Conservation (phyloP, 306 rosid species). For the Hippophae rhamnoides region DNA sequence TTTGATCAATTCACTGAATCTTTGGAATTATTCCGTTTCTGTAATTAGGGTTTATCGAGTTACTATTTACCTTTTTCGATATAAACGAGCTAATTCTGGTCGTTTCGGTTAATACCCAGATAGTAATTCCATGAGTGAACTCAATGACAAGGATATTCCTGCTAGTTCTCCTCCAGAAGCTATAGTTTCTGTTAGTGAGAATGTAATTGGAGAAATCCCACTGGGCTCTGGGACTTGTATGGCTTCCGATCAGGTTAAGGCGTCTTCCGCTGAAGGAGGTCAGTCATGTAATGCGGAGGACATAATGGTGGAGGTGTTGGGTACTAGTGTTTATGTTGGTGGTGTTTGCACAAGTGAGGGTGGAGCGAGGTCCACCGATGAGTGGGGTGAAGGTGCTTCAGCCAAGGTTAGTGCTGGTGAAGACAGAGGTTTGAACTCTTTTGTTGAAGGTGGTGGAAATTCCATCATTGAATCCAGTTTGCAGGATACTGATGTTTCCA, state of each 20-base stretch:
- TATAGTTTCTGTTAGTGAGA: conserved; percentile 27
- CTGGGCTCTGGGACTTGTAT: conserved; percentile 14
- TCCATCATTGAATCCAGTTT: conserved; percentile 9
- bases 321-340: conserved; percentile 67
- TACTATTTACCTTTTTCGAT: background rate
- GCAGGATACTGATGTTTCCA: conserved; percentile 13
- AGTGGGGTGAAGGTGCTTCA: conserved; percentile 18
- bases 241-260: conserved; percentile 26
- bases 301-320: conserved; percentile 68
- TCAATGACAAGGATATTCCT: conserved; percentile 30
- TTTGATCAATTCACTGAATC: conserved; percentile 8
- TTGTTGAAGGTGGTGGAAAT: conserved; percentile 11
- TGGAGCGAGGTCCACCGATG: conserved; percentile 23
- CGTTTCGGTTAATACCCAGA: conserved; percentile 32
- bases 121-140: conserved; percentile 54
- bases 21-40: conserved; percentile 10
- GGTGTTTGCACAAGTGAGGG: conserved; percentile 58
- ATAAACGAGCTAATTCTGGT: background rate
- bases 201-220: conserved; percentile 29
- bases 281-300: conserved; percentile 64
- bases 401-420: conserved; percentile 21
- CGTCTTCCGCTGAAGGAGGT: conserved; percentile 27
- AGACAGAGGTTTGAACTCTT: conserved; percentile 21
- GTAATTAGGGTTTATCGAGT: conserved; percentile 34
- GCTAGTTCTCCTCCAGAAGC: conserved; percentile 34